Conservation (phyloP, 2,329 filamentous ascomycete species). For the Epichloe sp. region DNA sequence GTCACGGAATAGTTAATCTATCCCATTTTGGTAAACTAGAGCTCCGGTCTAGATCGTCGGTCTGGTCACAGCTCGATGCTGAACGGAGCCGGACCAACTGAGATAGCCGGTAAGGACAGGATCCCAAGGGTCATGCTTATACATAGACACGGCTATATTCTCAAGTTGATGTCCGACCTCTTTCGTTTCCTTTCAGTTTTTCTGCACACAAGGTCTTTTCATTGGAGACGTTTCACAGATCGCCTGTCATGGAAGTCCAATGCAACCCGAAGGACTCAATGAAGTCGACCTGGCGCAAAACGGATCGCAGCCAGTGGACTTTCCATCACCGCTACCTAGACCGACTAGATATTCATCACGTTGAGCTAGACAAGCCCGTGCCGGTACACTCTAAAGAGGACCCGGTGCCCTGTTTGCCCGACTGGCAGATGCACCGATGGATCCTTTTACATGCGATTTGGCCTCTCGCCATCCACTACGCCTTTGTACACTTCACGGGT, state of each 20-base stretch:
- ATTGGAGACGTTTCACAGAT: not conserved
- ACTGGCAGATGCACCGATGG: constrained; percentile 18
- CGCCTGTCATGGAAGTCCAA: not conserved
- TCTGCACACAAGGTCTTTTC: not conserved
- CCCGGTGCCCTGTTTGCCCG: constrained; percentile 16
- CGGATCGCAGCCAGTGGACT: constrained; percentile 8
- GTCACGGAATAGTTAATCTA: not conserved
- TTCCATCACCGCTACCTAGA: constrained; percentile 10
- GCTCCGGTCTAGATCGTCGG: not conserved
- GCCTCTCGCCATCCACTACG: constrained; percentile 9
- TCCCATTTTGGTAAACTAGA: too few relatives aligned
- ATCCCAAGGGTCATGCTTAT: not conserved
- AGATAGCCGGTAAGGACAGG: not conserved
- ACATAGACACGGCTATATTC: not conserved
- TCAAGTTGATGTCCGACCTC: not conserved
- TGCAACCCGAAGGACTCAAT: constrained; percentile 12
- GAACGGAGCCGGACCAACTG: constrained; percentile 1
- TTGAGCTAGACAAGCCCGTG: constrained; percentile 7
- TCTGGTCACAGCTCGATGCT: too few relatives aligned
- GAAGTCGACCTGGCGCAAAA: constrained; percentile 11
- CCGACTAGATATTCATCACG: constrained; percentile 7
- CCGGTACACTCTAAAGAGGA: constrained; percentile 21
- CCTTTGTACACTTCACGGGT: constrained; percentile 13
- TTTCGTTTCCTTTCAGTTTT: not conserved
- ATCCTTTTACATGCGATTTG: constrained; percentile 13